Base-by-base conservation (phyloP, 2,329 filamentous ascomycete species). In the Botryotinia convoluta region DNA sequence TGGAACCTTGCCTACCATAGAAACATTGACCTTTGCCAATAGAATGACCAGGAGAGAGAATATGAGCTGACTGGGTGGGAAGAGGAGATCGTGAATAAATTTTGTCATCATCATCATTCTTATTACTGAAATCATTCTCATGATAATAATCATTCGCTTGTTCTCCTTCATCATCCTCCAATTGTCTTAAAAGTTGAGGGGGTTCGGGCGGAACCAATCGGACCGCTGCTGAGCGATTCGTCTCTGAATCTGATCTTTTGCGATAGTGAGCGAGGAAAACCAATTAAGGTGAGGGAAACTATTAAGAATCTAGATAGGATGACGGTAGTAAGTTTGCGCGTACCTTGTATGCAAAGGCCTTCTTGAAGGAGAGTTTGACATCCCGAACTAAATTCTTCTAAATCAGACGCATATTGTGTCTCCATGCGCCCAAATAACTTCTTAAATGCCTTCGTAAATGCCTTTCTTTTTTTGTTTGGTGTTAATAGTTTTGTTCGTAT, bases 21-120 rank as follows among this genome's bases (percentile, higher is more conserved):
- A 67, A 63, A 39, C 48, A 69, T 60, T 75, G 72, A n/a, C 68
- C 75, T 72, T 76, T 76, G 68, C 67, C 69, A 74, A 37, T 22
- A 48, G 35, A 62, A 48, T 35, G 32, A 35, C 73, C 74, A 69
- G 77, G 76, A 39, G 75, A 75, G 26, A 79, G 76, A 76, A 81
- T 73, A 73, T 81, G 80, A 57, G 78, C 78, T 62, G 80, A 77
- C 60, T 78, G 78, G 14, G 80, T 81, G 48, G 80, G 80, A 48
- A 81, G 74, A 44, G 79, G 78, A 42, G 80, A 79, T 73, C 79
- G 78, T 72, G 76, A 78, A 74, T 80, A 80, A 75, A 80, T 76
- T 29, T 78, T 75, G 42, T 79, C 79, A 69, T 71, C 44, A 62
- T 75, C 60, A 62, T 75, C 35, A 69, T 74, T 74, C 45, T 70